A percentile compares a stretch with the other conserved stretches of the same genome.
Evolutionary conservation across 257 asterid species (phyloP).

Genomic region (Solanum chilense): DNA sequence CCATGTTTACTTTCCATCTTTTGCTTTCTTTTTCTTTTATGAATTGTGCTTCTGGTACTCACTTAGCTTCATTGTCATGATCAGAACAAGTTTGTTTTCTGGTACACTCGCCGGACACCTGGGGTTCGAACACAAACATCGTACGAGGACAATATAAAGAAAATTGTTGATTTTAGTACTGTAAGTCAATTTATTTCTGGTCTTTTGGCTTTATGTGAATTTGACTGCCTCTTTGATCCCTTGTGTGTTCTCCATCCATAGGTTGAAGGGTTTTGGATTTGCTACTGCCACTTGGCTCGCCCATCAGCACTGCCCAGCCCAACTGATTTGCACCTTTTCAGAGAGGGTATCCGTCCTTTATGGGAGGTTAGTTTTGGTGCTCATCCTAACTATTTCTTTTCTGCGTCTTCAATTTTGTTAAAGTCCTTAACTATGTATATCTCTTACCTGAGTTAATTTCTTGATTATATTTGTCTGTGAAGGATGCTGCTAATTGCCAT

Average conservation of each 20-base stretch:
- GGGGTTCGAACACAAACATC: constrained; percentile 85
- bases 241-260: not conserved
- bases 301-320: constrained; percentile 83
- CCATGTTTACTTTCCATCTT: not conserved
- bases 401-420: not conserved
- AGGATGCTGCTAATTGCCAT: constrained; percentile 94
- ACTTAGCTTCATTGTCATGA: constrained; percentile 5
- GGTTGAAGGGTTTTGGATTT: constrained; percentile 96
- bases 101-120: constrained; percentile 98
- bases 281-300: constrained; percentile 92
- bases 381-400: not conserved
- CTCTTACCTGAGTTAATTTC: not conserved
- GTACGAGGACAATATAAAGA: constrained; percentile 91
- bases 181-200: constrained; percentile 29
- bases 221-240: not conserved
- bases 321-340: constrained; percentile 94
- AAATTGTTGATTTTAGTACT: constrained; percentile 82
- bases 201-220: not conserved
- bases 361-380: constrained; percentile 72
- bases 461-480: not conserved
- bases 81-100: constrained; percentile 76
- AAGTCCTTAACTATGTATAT: not conserved
- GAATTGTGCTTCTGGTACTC: not conserved
- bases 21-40: not conserved
- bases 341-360: constrained; percentile 92